These are phyloP conservation scores for Tephrocybe sp. DNA, from an alignment of 768 basidiomycete genomes.

Conservation along the genomic window DNA sequence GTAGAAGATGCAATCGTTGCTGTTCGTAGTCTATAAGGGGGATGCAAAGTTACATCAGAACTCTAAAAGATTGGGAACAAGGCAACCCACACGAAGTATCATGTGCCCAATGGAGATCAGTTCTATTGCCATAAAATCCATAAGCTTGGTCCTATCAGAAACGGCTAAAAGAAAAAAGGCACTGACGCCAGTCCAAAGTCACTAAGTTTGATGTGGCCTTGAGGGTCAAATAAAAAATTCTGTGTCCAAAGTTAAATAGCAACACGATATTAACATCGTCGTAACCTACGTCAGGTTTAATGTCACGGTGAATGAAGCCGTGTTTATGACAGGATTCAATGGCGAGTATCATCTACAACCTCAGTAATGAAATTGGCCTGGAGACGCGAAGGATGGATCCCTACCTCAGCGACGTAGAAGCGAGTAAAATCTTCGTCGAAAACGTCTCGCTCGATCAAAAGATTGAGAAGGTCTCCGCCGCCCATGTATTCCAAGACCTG, in stretches of 20 bases:
- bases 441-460: constrained; percentile 88
- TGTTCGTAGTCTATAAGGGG: constrained; percentile 80
- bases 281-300: constrained; percentile 82
- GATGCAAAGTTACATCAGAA: constrained; percentile 14
- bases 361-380: constrained; percentile 15
- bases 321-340: constrained; percentile 91
- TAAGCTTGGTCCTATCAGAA: background rate
- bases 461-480: constrained; percentile 92
- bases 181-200: constrained; percentile 96
- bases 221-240: constrained; percentile 94
- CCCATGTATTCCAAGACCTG: constrained; percentile 95
- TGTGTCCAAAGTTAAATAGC: constrained; percentile 27
- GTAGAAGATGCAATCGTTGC: constrained; percentile 82
- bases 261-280: constrained; percentile 12
- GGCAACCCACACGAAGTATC: constrained; percentile 76
- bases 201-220: constrained; percentile 91
- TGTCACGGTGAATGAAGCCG: constrained; percentile 97
- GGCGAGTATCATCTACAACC: constrained; percentile 81
- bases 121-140: constrained; percentile 40
- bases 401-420: constrained; percentile 93
- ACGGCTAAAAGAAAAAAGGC: constrained; percentile 18
- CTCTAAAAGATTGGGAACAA: constrained; percentile 6
- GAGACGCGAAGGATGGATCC: constrained; percentile 19
- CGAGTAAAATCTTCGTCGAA: constrained; percentile 89
- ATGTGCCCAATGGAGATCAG: constrained; percentile 95